Evolutionary conservation across 1,284 basidiomycete genomes (phyloP).

Genomic region (Rugiboletus extremiorientalis): DNA sequence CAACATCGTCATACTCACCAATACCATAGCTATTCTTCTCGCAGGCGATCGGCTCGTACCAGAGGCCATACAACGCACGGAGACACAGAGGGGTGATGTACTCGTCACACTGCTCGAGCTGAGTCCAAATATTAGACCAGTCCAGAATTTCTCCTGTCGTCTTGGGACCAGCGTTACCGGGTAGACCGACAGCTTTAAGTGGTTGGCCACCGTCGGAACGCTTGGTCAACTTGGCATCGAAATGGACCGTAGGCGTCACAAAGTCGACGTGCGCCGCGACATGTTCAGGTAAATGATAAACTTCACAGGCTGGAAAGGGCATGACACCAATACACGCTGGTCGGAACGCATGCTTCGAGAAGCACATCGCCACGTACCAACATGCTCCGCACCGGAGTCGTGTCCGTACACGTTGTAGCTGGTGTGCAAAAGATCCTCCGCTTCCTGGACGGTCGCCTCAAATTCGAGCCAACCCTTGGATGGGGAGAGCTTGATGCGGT

Average conservation of each 20-base stretch:
- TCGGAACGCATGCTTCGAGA: not conserved
- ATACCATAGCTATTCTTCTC: constrained; percentile 51
- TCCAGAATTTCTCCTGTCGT: constrained; percentile 32
- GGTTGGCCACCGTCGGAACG: constrained; percentile 1
- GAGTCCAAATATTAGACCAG: constrained; percentile 15
- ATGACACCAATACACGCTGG: not conserved
- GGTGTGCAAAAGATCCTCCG: constrained; percentile 43
- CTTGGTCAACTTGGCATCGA: constrained; percentile 32
- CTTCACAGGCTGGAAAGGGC: constrained; percentile 42
- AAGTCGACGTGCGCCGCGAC: constrained; percentile 45
- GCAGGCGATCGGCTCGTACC: constrained; percentile 40
- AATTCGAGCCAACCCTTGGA: constrained; percentile 46
- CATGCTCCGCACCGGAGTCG: constrained; percentile 31
- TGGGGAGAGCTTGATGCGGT: constrained; percentile 34
- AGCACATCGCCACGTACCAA: constrained; percentile 20
- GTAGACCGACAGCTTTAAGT: constrained; percentile 28
- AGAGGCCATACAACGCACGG: constrained; percentile 46
- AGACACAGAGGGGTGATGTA: constrained; percentile 48
- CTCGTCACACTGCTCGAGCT: constrained; percentile 41
- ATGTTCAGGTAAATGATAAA: constrained; percentile 45
- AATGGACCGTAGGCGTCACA: constrained; percentile 47
- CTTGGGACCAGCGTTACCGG: constrained; percentile 37
- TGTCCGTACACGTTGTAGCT: constrained; percentile 47
- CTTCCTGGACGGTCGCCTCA: constrained; percentile 41
- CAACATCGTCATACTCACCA: constrained; percentile 32